phyloP scores from a whole-genome alignment of 2,329 filamentous ascomycete species.

The Rhytidhysteron rufulum region DNA sequence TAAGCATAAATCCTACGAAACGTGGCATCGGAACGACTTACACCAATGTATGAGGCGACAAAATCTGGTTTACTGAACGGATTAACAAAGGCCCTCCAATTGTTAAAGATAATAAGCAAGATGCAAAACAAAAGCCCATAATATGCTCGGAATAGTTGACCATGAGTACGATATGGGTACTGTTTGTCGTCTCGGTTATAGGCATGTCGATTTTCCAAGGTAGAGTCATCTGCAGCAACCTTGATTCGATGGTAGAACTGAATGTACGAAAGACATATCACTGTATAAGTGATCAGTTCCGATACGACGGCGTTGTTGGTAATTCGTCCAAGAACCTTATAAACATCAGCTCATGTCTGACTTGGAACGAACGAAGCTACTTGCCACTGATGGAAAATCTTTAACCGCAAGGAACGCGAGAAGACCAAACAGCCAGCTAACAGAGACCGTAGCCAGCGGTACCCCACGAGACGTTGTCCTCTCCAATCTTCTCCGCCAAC shows the following conservation, averaged over 20 bases:
- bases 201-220: not conserved
- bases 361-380: not conserved
- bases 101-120: slow-evolving; percentile 2
- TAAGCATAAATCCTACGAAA: not conserved
- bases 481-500: slow-evolving; percentile 29
- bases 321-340: slow-evolving; percentile 30
- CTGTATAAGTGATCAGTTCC: slow-evolving; percentile 23
- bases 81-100: not conserved
- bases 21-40: not conserved
- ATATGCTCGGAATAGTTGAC: not conserved
- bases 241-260: slow-evolving; percentile 12
- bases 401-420: slow-evolving; percentile 36
- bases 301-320: slow-evolving; percentile 24
- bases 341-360: not conserved
- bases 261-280: slow-evolving; percentile 19
- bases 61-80: slow-evolving; percentile 1
- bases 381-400: slow-evolving; percentile 14
- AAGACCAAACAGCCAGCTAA: slow-evolving; percentile 36
- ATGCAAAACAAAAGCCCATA: not conserved
- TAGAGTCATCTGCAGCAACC: not conserved
- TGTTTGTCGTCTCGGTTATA: slow-evolving; percentile 4
- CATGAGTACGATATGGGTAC: not conserved
- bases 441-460: slow-evolving; percentile 35
- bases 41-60: slow-evolving; percentile 1
- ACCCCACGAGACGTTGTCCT: slow-evolving; percentile 37